Evolutionary conservation across 139 green algal species (phyloP).

Genomic region (Chlamydomonas incerta): DNA sequence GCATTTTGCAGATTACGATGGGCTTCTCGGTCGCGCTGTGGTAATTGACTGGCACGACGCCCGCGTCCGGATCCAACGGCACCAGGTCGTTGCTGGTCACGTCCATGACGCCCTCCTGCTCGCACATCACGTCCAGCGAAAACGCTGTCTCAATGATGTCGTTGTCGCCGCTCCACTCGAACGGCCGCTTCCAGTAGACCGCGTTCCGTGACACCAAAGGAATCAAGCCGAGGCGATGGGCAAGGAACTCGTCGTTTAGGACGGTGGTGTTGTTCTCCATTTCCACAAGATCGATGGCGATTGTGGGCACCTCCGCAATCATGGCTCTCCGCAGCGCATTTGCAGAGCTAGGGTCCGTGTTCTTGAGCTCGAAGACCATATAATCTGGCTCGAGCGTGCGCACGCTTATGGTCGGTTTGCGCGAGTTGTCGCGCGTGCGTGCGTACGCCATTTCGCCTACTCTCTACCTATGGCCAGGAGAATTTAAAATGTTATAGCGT

Average conservation of each 20-base stretch:
- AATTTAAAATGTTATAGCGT: background rate
- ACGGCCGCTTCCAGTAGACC: conserved; percentile 68
- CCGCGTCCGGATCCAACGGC: conserved; percentile 16
- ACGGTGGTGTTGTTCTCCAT: conserved; percentile 97
- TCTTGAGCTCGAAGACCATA: conserved; percentile 90
- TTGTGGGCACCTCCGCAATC: conserved; percentile 95
- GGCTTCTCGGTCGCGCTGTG: conserved; percentile 47
- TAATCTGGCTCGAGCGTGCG: conserved; percentile 74
- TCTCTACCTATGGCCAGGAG: background rate
- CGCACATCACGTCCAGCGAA: conserved; percentile 54
- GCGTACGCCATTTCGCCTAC: background rate
- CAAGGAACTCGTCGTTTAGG: conserved; percentile 98
- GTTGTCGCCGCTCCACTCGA: conserved; percentile 58
- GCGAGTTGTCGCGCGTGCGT: background rate
- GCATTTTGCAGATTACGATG: conserved; percentile 94
- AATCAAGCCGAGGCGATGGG: conserved; percentile 92
- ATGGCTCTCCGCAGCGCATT: conserved; percentile 97
- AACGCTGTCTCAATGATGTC: conserved; percentile 52
- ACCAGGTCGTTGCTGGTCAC: conserved; percentile 77
- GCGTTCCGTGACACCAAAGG: conserved; percentile 82
- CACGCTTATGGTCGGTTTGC: conserved; percentile 69
- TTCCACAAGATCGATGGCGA: conserved; percentile 98
- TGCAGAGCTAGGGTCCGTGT: conserved; percentile 89
- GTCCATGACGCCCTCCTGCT: conserved; percentile 68
- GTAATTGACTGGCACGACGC: conserved; percentile 53